Evolutionary conservation across 805 yeast species (phyloP), one percentile per base, ranked within the genome.

Genomic region (Blastobotrys robertii): DNA sequence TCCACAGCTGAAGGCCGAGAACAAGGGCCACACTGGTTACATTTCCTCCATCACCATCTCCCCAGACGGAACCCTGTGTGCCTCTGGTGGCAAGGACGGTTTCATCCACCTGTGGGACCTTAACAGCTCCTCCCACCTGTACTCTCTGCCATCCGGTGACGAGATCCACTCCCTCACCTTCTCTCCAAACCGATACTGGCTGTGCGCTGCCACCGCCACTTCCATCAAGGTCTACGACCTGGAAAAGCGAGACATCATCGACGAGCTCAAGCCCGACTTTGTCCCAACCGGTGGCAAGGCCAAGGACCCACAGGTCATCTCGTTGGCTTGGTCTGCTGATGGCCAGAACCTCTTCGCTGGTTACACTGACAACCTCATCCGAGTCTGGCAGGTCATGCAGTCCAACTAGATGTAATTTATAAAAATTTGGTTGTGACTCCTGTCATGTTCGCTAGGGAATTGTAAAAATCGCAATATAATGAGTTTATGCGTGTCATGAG

Each of bases 101-200:
- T 79, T 81, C 63, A 84, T 92, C 76, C 81, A 85, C 86, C 81
- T 92, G 69, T 92, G 99, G 99, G 94, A 88, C 77, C 78, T 90
- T 74, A 76, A 79, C 77, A 70, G 77, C 63, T 79, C 83, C 76
- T 70, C 73, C 65, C 80, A 88, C 65, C 77, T 88, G 66, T 90
- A 87, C 94, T 81, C 95, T 65, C 79, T 92, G 70, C 74, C 77
- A 64, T 90, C 95, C 62, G 86, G 92, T 70, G 92, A 90, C 67
- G 97, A 90, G 79, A 87, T 92, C 62, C 85, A 85, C 73, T 94
- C 97, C 69, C 79, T 92, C 68, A 95, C 97, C 63, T 92, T 92
- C 95, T 90, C 97, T 70, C 98, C 99, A 76, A 85, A 85, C 94
- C 88, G 98, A 83, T 92, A 85, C 94, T 92, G 98, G 98, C 84